Evolutionary conservation across 352 stramenopile species (phyloP).

Genomic region (Chrysophaeum taylorii): DNA sequence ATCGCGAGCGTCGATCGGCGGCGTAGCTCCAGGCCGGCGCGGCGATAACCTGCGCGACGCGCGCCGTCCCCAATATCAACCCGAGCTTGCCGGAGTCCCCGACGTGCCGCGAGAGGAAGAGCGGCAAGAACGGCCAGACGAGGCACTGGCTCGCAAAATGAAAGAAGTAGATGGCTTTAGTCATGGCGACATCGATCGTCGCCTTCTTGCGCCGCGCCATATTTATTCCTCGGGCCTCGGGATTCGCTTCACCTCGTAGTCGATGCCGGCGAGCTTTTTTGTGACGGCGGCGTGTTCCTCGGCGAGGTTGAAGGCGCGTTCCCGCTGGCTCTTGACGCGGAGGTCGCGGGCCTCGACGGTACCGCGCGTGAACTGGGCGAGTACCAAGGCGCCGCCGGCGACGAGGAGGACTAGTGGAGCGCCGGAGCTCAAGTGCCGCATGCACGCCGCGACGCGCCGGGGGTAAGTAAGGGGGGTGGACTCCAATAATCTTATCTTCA

Average conservation of each 20-base stretch:
- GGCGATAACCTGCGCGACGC: background rate
- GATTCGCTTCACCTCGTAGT: no score
- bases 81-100: background rate
- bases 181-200: no score
- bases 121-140: background rate
- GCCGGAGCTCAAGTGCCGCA: no score
- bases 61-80: background rate
- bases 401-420: background rate
- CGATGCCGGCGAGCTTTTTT: no score
- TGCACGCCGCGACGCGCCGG: no score
- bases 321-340: background rate
- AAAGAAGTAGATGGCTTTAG: constrained; percentile 4
- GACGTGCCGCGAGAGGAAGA: background rate
- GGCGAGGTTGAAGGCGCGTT: background rate
- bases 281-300: constrained; percentile 10
- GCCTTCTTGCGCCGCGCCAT: no score
- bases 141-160: background rate
- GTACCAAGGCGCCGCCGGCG: background rate
- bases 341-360: constrained; percentile 10
- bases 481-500: no score
- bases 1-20: background rate
- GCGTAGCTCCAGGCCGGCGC: background rate
- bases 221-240: no score
- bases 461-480: no score
- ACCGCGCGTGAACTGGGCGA: background rate